Evolutionary conservation across 139 green algal genomes (phyloP).

Genomic region (Chlorella sp.): DNA sequence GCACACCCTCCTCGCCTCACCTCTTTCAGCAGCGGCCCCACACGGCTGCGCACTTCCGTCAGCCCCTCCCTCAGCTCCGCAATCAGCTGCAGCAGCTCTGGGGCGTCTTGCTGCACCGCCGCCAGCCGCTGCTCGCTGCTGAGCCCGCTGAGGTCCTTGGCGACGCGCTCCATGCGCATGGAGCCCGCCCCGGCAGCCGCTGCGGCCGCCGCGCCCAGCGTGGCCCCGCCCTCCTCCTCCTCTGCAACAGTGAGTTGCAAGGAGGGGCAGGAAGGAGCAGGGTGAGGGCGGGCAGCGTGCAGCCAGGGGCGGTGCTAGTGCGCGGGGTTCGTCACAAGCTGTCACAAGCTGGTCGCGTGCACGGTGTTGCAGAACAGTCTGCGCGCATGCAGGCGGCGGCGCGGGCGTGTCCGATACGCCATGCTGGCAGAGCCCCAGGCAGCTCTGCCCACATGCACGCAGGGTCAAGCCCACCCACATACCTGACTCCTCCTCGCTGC

Average conservation of each 20-base stretch:
- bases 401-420: no score
- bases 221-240: constrained; percentile 43
- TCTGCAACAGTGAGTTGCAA: constrained; percentile 1
- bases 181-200: constrained; percentile 18
- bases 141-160: constrained; percentile 48
- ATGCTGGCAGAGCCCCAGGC: not conserved
- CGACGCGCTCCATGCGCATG: constrained; percentile 62
- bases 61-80: constrained; percentile 67
- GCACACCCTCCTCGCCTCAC: constrained; percentile 30
- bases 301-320: no score
- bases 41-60: constrained; percentile 58
- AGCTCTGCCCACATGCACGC: not conserved
- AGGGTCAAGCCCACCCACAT: not conserved
- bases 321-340: no score
- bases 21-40: constrained; percentile 81
- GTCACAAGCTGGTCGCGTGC: not conserved
- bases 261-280: not conserved
- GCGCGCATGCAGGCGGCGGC: not conserved
- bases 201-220: constrained; percentile 30
- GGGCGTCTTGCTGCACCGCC: constrained; percentile 76
- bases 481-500: constrained; percentile 46
- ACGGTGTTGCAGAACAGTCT: not conserved
- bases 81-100: constrained; percentile 85
- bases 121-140: constrained; percentile 53
- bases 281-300: not conserved